Base-by-base conservation (phyloP, 257 asterid genomes). In the Pogostemon cablin region DNA sequence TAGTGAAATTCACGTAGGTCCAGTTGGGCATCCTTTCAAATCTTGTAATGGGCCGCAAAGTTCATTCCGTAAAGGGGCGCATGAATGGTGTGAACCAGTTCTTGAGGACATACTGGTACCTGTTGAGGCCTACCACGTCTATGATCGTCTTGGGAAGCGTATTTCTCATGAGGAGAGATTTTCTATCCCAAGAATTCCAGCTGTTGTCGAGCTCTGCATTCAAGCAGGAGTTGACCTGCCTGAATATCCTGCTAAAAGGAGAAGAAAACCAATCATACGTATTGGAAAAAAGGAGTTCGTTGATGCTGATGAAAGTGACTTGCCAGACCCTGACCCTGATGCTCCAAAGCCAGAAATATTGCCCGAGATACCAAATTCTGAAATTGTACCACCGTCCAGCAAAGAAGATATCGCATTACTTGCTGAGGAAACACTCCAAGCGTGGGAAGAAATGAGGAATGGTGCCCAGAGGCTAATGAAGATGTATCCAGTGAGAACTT, bases 141-240 rank as follows among this genome's bases (percentile, higher is more conserved):
- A 84, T 11, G 99, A 93, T 71, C 98, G 98, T 69, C 84, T 93
- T 9, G 92, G 93, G 9, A 87, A 82, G 60, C 96, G 96, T 35
- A 87, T 93, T 41, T 15, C 95, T 32, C 98, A 91, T 3, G 84
- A 80, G 57, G 96, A 91, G 79, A 81, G 98, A 77, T 93, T 91
- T 71, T 81, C 96, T 0, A 53, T 91, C 80, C 96, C 99, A 25
- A 82, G 96, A 72, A 82, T 91, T n/a, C 96, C 97, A 4, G 95
- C 98, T 42, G 74, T 95, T 10, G 92, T 85, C 6, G 98, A 93
- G 88, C 98, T 93, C 69, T 93, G 99, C 81, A 86, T 93, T 71
- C 97, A 93, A 82, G 96, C 95, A 38, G 99, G 99, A 56, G 98
- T 93, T 9, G 96, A 91, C 59, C 74, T 89, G 56, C 92, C 92